Evolutionary conservation across 2,329 filamentous ascomycete genomes (phyloP).

Genomic region (Paecilomyces fulvus): DNA sequence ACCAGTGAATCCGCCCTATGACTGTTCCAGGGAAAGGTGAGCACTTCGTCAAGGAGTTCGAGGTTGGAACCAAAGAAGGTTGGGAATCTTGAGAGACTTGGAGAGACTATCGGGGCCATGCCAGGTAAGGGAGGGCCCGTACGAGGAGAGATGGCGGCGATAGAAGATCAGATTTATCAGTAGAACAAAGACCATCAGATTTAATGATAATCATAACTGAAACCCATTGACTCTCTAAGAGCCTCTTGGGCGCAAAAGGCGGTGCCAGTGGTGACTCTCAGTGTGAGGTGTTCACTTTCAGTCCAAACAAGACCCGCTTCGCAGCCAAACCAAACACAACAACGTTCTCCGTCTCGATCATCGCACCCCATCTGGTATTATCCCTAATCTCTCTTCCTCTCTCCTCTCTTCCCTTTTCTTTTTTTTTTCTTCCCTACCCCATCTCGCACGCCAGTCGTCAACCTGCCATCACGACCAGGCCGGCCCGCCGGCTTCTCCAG

Average conservation of each 20-base stretch:
- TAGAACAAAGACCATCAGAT: no score
- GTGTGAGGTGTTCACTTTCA: not conserved
- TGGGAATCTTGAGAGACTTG: not conserved
- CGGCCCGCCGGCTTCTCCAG: constrained; percentile 7
- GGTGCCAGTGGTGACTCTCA: not conserved
- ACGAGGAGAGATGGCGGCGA: not conserved
- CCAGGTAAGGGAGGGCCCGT: constrained; percentile 1
- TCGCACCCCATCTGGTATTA: not conserved
- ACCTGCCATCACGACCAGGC: constrained; percentile 13
- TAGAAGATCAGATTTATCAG: no score
- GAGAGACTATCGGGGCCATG: not conserved
- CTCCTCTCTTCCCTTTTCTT: constrained; percentile 6
- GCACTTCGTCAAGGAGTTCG: not conserved
- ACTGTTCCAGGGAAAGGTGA: not conserved
- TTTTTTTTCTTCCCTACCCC: constrained; percentile 15
- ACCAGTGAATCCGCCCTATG: not conserved
- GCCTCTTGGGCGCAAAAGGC: not conserved
- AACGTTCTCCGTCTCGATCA: constrained; percentile 2
- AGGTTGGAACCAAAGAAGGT: not conserved
- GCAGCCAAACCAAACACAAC: constrained; percentile 3
- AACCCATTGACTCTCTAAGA: not conserved
- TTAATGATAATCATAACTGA: no score
- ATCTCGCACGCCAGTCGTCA: constrained; percentile 13
- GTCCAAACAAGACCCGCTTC: constrained; percentile 2
- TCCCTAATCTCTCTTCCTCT: constrained; percentile 2